Evolutionary conservation across 2,329 filamentous ascomycete genomes (phyloP).

Genomic region (Meredithiella fracta): DNA sequence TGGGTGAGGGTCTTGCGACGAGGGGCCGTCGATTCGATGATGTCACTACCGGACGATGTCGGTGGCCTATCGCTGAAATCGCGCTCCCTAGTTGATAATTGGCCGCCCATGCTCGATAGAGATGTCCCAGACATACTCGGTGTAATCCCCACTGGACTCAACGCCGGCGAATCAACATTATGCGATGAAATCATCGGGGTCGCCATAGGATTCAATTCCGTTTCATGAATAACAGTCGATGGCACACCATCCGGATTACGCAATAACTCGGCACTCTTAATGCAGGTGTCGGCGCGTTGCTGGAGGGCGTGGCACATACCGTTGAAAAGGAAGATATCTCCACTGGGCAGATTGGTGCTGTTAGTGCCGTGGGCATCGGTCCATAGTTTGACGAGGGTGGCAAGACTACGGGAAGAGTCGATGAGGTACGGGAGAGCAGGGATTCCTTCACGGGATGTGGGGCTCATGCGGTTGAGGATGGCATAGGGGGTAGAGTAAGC

Average conservation of each 20-base stretch:
- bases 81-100: constrained; percentile 16
- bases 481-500: constrained; percentile 87
- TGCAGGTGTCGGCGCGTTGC: constrained; percentile 33
- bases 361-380: constrained; percentile 35
- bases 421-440: constrained; percentile 86
- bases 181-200: background rate
- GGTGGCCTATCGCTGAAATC: constrained; percentile 25
- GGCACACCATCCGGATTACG: constrained; percentile 19
- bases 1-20: constrained; percentile 4
- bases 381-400: constrained; percentile 69
- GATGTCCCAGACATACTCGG: constrained; percentile 15
- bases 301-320: constrained; percentile 34
- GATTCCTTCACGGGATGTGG: constrained; percentile 75
- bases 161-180: background rate
- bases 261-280: constrained; percentile 31
- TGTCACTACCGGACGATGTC: constrained; percentile 36
- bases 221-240: background rate
- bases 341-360: constrained; percentile 24
- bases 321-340: constrained; percentile 38
- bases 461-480: constrained; percentile 67
- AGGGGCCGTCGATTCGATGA: constrained; percentile 17
- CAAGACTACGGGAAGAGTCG: constrained; percentile 72
- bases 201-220: constrained; percentile 3
- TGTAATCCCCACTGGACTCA: constrained; percentile 14
- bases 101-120: constrained; percentile 5